These are phyloP conservation scores for Agrocybe praecox DNA, from an alignment of 768 basidiomycete genomes.

Conservation along the genomic window DNA sequence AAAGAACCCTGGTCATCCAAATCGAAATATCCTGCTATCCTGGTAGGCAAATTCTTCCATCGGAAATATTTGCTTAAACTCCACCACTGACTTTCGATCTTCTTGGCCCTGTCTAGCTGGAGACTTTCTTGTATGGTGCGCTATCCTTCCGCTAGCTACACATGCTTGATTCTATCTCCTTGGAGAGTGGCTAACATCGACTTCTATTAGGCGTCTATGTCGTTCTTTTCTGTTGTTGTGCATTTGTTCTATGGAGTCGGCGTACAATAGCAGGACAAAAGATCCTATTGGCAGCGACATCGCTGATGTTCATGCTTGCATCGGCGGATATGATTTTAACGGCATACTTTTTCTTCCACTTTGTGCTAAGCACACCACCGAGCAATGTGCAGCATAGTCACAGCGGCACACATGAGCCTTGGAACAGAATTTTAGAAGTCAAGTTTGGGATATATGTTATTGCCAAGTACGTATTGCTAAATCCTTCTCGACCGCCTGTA, in stretches of 20 bases:
- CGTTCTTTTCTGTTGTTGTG: conserved; percentile 18
- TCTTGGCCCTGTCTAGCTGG: conserved; percentile 10
- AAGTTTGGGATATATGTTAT: conserved; percentile 23
- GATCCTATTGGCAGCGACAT: conserved; percentile 10
- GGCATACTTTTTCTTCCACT: conserved; percentile 23
- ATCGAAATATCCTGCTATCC: conserved; percentile 23
- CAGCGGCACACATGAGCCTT: conserved; percentile 6
- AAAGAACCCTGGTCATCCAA: conserved; percentile 25
- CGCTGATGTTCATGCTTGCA: conserved; percentile 18
- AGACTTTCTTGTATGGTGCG: conserved; percentile 23
- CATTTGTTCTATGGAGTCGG: conserved; percentile 12
- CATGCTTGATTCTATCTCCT: not conserved
- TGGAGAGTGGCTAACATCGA: not conserved
- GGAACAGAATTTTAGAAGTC: conserved; percentile 17
- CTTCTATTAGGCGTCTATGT: conserved; percentile 17
- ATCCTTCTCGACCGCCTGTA: not conserved
- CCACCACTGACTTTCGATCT: not conserved
- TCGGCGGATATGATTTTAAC: conserved; percentile 23
- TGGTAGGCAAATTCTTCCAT: conserved; percentile 15
- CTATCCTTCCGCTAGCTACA: not conserved
- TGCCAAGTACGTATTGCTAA: conserved; percentile 17
- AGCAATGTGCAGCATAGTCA: not conserved
- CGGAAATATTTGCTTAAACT: not conserved
- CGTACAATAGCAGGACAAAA: conserved; percentile 9
- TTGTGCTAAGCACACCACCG: conserved; percentile 8